These are phyloP conservation scores for Scutellaria minor DNA, from an alignment of 257 asterid species.

Conservation along the genomic window DNA sequence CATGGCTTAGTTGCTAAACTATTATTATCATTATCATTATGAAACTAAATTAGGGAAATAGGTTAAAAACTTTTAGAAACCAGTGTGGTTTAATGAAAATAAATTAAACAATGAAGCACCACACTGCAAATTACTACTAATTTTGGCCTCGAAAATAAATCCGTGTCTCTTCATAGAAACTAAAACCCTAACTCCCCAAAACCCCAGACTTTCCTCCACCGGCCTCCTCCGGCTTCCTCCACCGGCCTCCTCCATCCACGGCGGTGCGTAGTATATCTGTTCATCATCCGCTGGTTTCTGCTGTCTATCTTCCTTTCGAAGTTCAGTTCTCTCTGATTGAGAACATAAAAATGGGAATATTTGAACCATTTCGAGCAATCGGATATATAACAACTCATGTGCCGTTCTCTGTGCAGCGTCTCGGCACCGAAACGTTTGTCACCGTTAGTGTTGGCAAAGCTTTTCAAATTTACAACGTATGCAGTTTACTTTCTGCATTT, in stretches of 20 bases:
- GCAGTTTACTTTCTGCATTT: background rate
- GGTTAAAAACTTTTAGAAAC: too few species aligned
- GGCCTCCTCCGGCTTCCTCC: slow-evolving; percentile 19
- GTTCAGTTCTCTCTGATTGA: background rate
- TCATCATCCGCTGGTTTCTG: background rate
- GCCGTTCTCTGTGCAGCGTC: slow-evolving; percentile 86
- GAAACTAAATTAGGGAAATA: too few species aligned
- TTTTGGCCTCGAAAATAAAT: background rate
- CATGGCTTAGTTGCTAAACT: too few species aligned
- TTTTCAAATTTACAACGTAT: slow-evolving; percentile 85
- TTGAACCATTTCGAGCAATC: slow-evolving; percentile 85
- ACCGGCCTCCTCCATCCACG: slow-evolving; percentile 23
- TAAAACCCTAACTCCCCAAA: slow-evolving; percentile 31
- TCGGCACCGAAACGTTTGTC: slow-evolving; percentile 89
- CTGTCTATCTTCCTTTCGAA: background rate
- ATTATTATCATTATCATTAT: too few species aligned
- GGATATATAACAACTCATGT: slow-evolving; percentile 79
- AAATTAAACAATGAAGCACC: background rate
- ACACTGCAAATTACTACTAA: background rate
- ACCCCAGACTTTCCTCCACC: slow-evolving; percentile 21
- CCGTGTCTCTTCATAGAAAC: background rate
- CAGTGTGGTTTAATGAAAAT: background rate
- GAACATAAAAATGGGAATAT: slow-evolving; percentile 44
- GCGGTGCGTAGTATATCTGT: slow-evolving; percentile 17
- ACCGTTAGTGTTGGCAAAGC: slow-evolving; percentile 93